These are phyloP conservation scores for Antitrichia curtipendula DNA, from an alignment of 225 moss, liverwort and hornwort genomes.

Conservation along the genomic window DNA sequence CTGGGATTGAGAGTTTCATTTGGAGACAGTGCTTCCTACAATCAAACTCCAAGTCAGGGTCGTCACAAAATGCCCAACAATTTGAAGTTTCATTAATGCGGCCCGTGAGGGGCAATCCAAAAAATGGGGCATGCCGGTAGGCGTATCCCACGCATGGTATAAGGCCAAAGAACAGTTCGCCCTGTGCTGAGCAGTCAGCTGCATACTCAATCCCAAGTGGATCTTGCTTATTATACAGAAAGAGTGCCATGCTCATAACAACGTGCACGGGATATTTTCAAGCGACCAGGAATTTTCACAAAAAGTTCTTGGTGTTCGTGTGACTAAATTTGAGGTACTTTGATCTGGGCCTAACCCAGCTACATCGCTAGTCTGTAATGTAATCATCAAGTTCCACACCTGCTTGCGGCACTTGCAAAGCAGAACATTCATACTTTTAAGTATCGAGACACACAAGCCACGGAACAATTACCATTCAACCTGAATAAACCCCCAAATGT, in stretches of 20 bases:
- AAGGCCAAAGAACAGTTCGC: conserved; percentile 36
- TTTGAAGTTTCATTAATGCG: neutral
- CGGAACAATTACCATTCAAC: neutral
- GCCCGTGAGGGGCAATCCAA: neutral
- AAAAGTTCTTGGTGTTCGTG: neutral
- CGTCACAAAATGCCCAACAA: neutral
- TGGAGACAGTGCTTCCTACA: no score
- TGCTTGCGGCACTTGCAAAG: no score
- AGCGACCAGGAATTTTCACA: neutral
- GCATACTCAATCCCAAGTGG: neutral
- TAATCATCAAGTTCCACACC: neutral
- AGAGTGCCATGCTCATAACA: neutral
- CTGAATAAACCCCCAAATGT: no score
- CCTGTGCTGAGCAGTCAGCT: neutral
- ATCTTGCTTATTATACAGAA: neutral
- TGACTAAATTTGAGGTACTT: neutral
- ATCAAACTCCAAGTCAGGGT: no score
- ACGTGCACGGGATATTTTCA: no score
- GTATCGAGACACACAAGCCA: neutral
- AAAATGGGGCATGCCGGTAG: no score
- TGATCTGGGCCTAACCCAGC: no score
- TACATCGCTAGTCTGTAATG: neutral
- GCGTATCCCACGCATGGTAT: neutral
- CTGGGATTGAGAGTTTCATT: neutral
- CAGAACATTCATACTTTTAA: neutral